Evolutionary conservation across 2,329 filamentous ascomycete genomes (phyloP).

Genomic region (Xylaria sp.): DNA sequence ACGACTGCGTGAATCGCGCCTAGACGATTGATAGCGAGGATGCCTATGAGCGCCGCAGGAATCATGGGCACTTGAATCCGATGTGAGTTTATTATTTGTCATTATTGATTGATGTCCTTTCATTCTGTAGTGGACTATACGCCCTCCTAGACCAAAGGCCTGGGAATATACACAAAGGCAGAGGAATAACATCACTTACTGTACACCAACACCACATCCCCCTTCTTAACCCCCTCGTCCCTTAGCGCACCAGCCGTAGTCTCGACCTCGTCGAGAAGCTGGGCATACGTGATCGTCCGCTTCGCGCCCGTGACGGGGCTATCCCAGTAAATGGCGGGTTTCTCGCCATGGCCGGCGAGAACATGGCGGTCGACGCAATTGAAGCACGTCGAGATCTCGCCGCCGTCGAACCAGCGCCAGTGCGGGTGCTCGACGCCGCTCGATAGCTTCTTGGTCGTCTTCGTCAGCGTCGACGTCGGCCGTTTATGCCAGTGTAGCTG

Average conservation of each 20-base stretch:
- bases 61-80: slow-evolving; percentile 85
- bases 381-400: slow-evolving; percentile 89
- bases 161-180: background rate
- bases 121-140: background rate
- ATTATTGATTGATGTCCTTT: background rate
- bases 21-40: slow-evolving; percentile 81
- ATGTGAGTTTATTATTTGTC: slow-evolving; percentile 21
- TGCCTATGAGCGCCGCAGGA: slow-evolving; percentile 85
- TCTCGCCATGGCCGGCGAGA: slow-evolving; percentile 76
- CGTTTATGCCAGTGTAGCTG: slow-evolving; percentile 84
- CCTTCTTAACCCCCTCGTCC: slow-evolving; percentile 83
- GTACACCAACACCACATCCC: slow-evolving; percentile 90
- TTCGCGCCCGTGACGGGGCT: slow-evolving; percentile 83
- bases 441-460: slow-evolving; percentile 70
- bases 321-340: slow-evolving; percentile 85
- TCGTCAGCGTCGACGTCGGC: slow-evolving; percentile 71
- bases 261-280: slow-evolving; percentile 83
- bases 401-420: slow-evolving; percentile 92
- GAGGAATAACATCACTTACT: slow-evolving; percentile 63
- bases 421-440: slow-evolving; percentile 73
- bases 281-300: slow-evolving; percentile 77
- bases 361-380: slow-evolving; percentile 94
- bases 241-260: slow-evolving; percentile 82
- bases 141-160: background rate
- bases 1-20: slow-evolving; percentile 93